Base-by-base conservation (phyloP, 352 stramenopile genomes). In the Globisporangium uncinulatum region DNA sequence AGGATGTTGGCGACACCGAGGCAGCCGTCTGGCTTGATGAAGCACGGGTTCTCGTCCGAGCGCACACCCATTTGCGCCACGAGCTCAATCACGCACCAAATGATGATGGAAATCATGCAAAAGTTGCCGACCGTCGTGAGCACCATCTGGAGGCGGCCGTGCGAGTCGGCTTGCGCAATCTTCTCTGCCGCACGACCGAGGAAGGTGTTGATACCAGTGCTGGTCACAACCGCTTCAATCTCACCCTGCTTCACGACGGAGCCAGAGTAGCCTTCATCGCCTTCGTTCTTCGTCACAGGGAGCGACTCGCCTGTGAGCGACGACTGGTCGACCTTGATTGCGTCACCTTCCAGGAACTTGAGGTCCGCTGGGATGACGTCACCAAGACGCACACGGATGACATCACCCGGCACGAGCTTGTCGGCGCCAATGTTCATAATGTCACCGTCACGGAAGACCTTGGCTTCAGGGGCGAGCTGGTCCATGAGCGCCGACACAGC, bases 251-350 rank as follows among this genome's bases (percentile, higher is more conserved):
- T 93, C 41, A 95, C 80, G 21, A 88, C 86, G 11, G 89, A 93
- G 55, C 75, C 75, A 56, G 80, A 94, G 74, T 95, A 90, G 19
- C 77, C 78, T 54, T 88, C 80, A 54, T 94, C 79, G 39, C 78
- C 77, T 46, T 84, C 67, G 61, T 70, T 70, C 79, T 92, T 92
- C 41, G 87, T 92, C 58, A 98, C 93, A 34, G 93, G 89, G 39
- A 98, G 73, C 44, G 92, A 97, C 71, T 98, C 94, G 54, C 94
- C 94, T 46, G 94, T 98, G 15, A 98, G 74, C 36, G 90, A 95
- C 44, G 93, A 92, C 71, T 98, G 87, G 58, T 96, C 85, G 21
- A 95, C 87, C 58, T 95, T 89, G 54, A 98, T 55, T 19, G 69
- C 41, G 37, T 94, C 81, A 17, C 84, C 84, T 48, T 91, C 79